Evolutionary conservation across 495 filamentous ascomycete species (phyloP), one percentile per base, ranked within the genome.

Genomic region (Astrothelium subdiscretum): DNA sequence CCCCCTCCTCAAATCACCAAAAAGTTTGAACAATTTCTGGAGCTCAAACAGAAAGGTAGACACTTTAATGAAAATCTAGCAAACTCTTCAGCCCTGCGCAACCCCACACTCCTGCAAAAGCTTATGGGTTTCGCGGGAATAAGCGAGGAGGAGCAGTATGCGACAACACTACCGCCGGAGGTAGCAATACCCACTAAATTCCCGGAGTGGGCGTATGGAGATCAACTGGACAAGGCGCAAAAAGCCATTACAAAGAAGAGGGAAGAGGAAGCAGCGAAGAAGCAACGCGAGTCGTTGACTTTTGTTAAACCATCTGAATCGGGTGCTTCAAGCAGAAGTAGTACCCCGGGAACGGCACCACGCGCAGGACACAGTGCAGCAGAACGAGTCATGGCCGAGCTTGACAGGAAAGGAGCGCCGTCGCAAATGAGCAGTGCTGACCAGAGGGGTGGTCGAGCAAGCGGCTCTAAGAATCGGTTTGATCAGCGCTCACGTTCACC

Each of bases 61-160:
- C 95, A 98, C 75, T 97, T 98, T 79, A 97, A 98, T 72, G 79
- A 85, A 63, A 87, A 89, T 59, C 78, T 97, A 0, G 83, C 86
- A 24, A 77, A 76, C 43, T 88, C 87, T 2, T 76, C 83, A 0
- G 85, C 88, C 0, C 75, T 96, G 42, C 85, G 83, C 58, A 96
- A 97, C 69, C 94, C 94, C 26, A 87, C 82, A 32, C 75, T 96
- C 20, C 75, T 89, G 63, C 81, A 84, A 42, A 92, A 92, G 66
- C 79, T 97, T 70, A 84, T 91, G 75, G 79, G 78, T 6, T 96
- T 94, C 76, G 87, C 87, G 4, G 91, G 88, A 3, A 79, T 97
- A 48, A 78, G 81, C 62, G 78, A 81, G 52, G 70, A 75, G 38
- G 79, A 81, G 2, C 88, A 95, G 76, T 96, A 97, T 68, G 76